Percentiles rank a stretch among this genome's conserved stretches.
Conservation (phyloP, 2,329 filamentous ascomycete species). For the Passalora sequoiae region DNA sequence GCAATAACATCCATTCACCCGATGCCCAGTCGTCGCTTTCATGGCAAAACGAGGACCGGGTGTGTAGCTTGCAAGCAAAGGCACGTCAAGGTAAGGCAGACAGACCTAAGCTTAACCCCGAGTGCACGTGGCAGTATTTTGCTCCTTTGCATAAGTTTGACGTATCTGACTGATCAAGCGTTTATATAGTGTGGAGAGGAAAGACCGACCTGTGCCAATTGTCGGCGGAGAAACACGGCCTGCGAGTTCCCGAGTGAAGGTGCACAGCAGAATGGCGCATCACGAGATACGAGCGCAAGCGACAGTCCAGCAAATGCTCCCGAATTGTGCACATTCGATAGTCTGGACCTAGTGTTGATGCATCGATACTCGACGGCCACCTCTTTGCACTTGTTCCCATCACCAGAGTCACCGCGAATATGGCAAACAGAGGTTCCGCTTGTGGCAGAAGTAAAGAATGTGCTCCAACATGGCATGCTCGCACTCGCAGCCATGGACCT, state of each 20-base stretch:
- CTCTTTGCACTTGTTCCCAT: slow-evolving; percentile 19
- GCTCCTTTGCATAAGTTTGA: no score
- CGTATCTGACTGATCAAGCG: no score
- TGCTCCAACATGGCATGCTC: slow-evolving; percentile 29
- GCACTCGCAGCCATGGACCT: slow-evolving; percentile 27
- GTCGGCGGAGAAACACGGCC: slow-evolving; percentile 22
- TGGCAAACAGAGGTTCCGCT: slow-evolving; percentile 24
- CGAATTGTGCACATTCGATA: slow-evolving; percentile 19
- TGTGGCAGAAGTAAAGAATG: slow-evolving; percentile 15
- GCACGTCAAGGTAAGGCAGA: slow-evolving; percentile 28
- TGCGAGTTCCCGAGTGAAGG: slow-evolving; percentile 19
- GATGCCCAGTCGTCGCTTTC: slow-evolving; percentile 29
- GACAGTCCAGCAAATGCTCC: slow-evolving; percentile 4
- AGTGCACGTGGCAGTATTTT: not conserved
- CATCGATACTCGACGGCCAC: slow-evolving; percentile 28
- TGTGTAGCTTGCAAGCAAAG: slow-evolving; percentile 27
- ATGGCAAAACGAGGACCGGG: slow-evolving; percentile 27
- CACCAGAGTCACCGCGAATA: slow-evolving; percentile 17
- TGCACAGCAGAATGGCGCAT: slow-evolving; percentile 1
- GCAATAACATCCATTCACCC: not conserved
- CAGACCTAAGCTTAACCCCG: no score
- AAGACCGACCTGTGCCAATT: slow-evolving; percentile 26
- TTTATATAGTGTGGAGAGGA: slow-evolving; percentile 32
- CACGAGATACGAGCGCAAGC: not conserved
- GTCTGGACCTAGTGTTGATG: slow-evolving; percentile 27